phyloP scores from a whole-genome alignment of 495 filamentous ascomycete species.

The Saxophila tyrrhenica region DNA sequence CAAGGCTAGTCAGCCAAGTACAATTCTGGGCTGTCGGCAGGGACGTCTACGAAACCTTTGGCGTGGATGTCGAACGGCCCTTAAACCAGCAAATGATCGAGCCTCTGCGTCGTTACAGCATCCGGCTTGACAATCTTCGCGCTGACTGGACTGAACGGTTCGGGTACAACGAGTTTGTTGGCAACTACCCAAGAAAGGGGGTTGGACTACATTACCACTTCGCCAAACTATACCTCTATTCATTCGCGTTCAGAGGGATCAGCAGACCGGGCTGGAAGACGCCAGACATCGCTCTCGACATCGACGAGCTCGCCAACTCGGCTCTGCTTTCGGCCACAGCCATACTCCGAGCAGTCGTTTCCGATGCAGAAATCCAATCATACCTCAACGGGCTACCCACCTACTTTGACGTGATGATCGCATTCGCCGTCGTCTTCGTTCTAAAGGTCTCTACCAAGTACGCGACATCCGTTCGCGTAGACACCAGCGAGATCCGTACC shows the following conservation, averaged over 20 bases:
- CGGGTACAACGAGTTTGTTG: conserved; percentile 24
- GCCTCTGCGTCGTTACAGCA: conserved; percentile 10
- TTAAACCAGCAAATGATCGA: conserved; percentile 17
- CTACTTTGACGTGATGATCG: conserved; percentile 48
- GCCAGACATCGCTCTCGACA: conserved; percentile 18
- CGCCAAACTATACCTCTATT: conserved; percentile 36
- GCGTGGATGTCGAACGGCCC: conserved; percentile 30
- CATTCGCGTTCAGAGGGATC: conserved; percentile 35
- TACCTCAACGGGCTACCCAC: conserved; percentile 42
- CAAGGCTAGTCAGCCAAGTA: conserved; percentile 30
- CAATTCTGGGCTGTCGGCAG: conserved; percentile 28
- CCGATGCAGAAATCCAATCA: conserved; percentile 41
- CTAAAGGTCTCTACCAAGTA: conserved; percentile 34
- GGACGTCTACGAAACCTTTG: conserved; percentile 33
- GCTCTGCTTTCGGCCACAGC: conserved; percentile 36
- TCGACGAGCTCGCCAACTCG: conserved; percentile 28
- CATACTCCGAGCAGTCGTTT: conserved; percentile 38
- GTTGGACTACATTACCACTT: conserved; percentile 44
- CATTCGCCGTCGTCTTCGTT: conserved; percentile 44
- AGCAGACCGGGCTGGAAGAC: conserved; percentile 22
- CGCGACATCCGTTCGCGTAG: conserved; percentile 5
- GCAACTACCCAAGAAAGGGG: conserved; percentile 42
- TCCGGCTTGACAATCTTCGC: conserved; percentile 16
- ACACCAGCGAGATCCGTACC: conserved; percentile 5
- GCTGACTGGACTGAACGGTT: conserved; percentile 13